Evolutionary conservation across 148 eudicot genomes (phyloP).

Genomic region (Vaccinium corymbosum): DNA sequence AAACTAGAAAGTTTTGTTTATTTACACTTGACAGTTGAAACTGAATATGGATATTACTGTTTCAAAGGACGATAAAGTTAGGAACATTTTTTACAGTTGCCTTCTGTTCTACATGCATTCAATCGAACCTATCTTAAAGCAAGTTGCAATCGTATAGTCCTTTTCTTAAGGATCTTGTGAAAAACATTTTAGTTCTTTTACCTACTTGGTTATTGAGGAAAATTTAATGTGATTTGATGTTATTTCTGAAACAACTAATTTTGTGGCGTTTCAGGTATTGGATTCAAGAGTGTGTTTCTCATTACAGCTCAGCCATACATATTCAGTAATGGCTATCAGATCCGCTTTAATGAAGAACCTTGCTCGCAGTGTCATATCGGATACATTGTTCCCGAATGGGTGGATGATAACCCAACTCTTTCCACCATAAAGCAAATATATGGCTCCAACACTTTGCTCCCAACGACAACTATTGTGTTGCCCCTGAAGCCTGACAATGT

Average conservation of each 20-base stretch:
- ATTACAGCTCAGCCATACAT: conserved; percentile 59
- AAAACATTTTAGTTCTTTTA: background rate
- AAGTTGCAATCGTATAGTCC: background rate
- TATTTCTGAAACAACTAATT: background rate
- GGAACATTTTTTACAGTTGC: background rate
- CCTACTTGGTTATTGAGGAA: background rate
- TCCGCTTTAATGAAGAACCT: conserved; percentile 38
- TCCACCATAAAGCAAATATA: conserved; percentile 43
- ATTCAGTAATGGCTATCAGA: conserved; percentile 53
- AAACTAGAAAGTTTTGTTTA: background rate
- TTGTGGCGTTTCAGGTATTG: conserved; percentile 46
- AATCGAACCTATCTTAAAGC: background rate
- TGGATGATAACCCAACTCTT: conserved; percentile 51
- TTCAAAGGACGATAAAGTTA: background rate
- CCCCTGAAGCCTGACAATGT: conserved; percentile 68
- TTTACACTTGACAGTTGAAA: background rate
- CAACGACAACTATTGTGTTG: conserved; percentile 58
- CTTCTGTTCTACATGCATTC: background rate
- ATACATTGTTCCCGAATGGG: conserved; percentile 81
- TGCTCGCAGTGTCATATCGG: conserved; percentile 55
- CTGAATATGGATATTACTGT: background rate
- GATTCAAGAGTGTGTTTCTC: conserved; percentile 75
- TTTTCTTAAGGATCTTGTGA: background rate
- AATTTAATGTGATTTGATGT: background rate
- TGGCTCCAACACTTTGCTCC: conserved; percentile 38